Evolutionary conservation across 306 rosid species (phyloP), one percentile per base, ranked within the genome.

Genomic region (Rubus idaeus): DNA sequence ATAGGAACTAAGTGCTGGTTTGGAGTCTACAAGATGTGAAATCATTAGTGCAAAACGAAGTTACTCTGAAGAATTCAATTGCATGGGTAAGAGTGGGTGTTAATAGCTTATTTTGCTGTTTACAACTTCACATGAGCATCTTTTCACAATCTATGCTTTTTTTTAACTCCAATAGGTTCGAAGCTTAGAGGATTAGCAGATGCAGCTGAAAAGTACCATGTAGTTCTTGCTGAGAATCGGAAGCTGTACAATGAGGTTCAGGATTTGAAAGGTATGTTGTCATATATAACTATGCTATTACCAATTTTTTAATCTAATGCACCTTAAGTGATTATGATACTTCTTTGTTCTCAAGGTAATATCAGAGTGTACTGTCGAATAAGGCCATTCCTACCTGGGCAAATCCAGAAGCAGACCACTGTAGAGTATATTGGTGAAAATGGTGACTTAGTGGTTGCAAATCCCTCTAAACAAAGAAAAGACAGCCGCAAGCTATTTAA

Each of bases 371-470:
- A 96, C 78, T 92, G 99, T 83, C 97, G 98, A 55, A 84, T 96
- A 75, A 89, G 99, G 75, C 99, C 99, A 42, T 96, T 96, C 87
- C 97, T 96, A 82, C 95, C 91, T 0, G 97, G 99, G 44, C 99
- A 96, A 88, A 92, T 80, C 82, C 88, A 84, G 79, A 91, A 81
- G 65, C 94, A 88, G 74, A 91, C 97, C 80, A 64, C 93, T 60
- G 78, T 92, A 42, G 98, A 96, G 77, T 91, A 90, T 80, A 75
- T 88, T 74, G 97, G 98, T 46, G 99, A 93, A 58, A 90, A 96
- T 82, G 99, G 99, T 86, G 98, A 92, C 40, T 71, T 96, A 73
- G 78, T 93, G 66, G 79, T 96, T 79, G 84, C 86, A 74, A 93
- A 92, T 85, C 99, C 97, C 72, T 86, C 89, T 39, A 96, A 96